phyloP scores from a whole-genome alignment of 495 filamentous ascomycete species.

The Podospora tetraspora region DNA sequence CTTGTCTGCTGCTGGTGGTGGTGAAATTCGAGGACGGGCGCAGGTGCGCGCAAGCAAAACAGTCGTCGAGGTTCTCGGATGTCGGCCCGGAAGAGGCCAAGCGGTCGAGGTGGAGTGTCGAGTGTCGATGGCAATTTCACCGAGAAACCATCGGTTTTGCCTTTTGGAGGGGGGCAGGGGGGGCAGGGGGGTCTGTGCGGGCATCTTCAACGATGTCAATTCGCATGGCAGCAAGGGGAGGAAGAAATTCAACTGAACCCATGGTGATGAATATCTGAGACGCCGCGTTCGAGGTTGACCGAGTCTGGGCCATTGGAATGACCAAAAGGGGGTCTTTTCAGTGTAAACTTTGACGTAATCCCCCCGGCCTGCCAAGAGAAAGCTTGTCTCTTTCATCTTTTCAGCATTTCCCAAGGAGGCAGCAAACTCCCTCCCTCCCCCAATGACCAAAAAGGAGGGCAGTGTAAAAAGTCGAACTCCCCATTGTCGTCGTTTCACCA shows the following conservation, averaged over 20 bases:
- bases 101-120: background rate
- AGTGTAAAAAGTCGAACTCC: background rate
- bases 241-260: background rate
- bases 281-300: background rate
- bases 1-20: background rate
- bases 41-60: background rate
- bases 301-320: background rate
- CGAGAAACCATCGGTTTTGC: background rate
- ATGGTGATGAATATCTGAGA: background rate
- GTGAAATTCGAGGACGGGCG: background rate
- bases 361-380: background rate
- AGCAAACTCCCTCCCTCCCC: background rate
- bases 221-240: background rate
- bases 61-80: background rate
- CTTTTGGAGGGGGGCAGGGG: no score
- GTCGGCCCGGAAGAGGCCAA: background rate
- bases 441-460: background rate
- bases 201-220: background rate
- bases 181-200: background rate
- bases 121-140: background rate
- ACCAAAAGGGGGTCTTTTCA: background rate
- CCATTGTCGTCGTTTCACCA: background rate
- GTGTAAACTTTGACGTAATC: background rate
- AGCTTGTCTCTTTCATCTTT: background rate
- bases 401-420: background rate